Evolutionary conservation across 2,329 filamentous ascomycete species (phyloP).

Genomic region (Colletotrichum melonis): DNA sequence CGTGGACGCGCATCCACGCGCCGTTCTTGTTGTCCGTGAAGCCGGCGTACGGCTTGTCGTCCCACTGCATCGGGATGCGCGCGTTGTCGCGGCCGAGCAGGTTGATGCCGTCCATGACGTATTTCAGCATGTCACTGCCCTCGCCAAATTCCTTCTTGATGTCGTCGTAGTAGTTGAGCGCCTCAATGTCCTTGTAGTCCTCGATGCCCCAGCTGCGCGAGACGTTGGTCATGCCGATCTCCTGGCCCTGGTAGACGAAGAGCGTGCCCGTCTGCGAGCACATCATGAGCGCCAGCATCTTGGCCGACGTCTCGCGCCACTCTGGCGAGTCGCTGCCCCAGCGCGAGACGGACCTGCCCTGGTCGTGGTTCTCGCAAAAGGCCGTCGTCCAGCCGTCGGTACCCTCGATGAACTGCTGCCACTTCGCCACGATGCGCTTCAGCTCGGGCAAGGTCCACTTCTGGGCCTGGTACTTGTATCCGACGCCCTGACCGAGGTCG

Average conservation of each 20-base stretch:
- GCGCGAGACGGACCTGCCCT: slow-evolving; percentile 65
- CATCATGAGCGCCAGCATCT: slow-evolving; percentile 63
- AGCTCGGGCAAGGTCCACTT: slow-evolving; percentile 60
- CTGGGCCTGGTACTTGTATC: slow-evolving; percentile 60
- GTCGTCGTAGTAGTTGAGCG: slow-evolving; percentile 56
- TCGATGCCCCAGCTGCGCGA: slow-evolving; percentile 59
- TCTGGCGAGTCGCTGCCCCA: slow-evolving; percentile 59
- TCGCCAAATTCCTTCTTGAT: slow-evolving; percentile 63
- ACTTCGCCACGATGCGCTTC: slow-evolving; percentile 59
- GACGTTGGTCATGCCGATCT: slow-evolving; percentile 67
- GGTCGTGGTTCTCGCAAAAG: slow-evolving; percentile 72
- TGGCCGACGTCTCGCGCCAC: slow-evolving; percentile 58
- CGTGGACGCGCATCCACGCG: slow-evolving; percentile 72
- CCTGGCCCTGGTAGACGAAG: slow-evolving; percentile 69
- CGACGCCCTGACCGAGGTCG: slow-evolving; percentile 65
- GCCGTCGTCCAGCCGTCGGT: slow-evolving; percentile 68
- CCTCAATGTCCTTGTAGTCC: slow-evolving; percentile 62
- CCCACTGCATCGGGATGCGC: slow-evolving; percentile 77
- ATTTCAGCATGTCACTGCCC: slow-evolving; percentile 47
- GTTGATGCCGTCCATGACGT: slow-evolving; percentile 64
- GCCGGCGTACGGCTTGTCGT: slow-evolving; percentile 64
- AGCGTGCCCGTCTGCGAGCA: slow-evolving; percentile 61
- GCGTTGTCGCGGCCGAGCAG: slow-evolving; percentile 73
- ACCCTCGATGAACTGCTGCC: slow-evolving; percentile 62
- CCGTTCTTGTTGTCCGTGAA: slow-evolving; percentile 60